phyloP scores from a whole-genome alignment of 495 filamentous ascomycete species.

The Penicillium alfredii region DNA sequence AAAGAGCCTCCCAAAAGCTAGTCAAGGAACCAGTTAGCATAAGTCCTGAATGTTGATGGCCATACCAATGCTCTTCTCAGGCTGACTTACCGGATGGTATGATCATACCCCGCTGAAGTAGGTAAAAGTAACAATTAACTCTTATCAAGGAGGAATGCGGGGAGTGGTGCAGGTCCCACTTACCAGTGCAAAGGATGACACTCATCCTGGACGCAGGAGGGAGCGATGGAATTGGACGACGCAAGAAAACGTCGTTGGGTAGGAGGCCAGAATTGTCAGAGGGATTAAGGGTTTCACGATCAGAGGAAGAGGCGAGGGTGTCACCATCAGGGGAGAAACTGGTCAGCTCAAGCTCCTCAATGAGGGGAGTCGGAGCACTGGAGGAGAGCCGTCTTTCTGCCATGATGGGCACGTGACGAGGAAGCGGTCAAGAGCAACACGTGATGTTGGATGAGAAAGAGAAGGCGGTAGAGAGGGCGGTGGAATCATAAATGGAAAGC shows the following conservation, averaged over 20 bases:
- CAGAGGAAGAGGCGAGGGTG: too few relatives aligned
- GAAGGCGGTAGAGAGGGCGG: neutral
- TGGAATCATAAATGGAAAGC: neutral
- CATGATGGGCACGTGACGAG: neutral
- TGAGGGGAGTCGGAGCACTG: neutral
- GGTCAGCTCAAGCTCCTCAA: neutral
- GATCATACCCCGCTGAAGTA: slow-evolving; percentile 87
- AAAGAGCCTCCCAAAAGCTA: slow-evolving; percentile 97
- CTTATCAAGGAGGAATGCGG: slow-evolving; percentile 22
- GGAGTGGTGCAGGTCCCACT: slow-evolving; percentile 23
- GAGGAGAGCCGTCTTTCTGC: slow-evolving; percentile 2
- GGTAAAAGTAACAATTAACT: slow-evolving; percentile 21
- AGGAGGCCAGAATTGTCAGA: too few relatives aligned
- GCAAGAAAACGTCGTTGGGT: too few relatives aligned
- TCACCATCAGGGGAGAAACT: too few relatives aligned
- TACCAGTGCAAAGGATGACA: slow-evolving; percentile 83
- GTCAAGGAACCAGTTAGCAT: neutral
- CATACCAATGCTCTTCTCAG: too few relatives aligned
- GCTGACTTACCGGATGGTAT: slow-evolving; percentile 81
- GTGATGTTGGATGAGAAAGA: neutral
- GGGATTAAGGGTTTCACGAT: too few relatives aligned
- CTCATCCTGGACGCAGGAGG: slow-evolving; percentile 52
- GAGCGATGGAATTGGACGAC: neutral
- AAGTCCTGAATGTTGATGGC: too few relatives aligned
- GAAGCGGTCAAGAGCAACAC: neutral